phyloP scores from a whole-genome alignment of 306 rosid genomes.

The Cicer bijugum region DNA sequence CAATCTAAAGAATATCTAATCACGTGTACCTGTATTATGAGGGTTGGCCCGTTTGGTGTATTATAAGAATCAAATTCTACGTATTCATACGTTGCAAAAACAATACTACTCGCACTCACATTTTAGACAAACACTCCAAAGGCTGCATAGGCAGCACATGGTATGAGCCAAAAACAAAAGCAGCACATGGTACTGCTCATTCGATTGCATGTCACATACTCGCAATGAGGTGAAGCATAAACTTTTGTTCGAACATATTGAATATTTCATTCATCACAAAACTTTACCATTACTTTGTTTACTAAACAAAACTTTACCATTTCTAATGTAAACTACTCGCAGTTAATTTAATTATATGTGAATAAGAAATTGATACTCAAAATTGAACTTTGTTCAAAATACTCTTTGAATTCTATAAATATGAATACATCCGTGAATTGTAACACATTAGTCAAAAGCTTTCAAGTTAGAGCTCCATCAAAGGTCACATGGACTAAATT shows the following conservation, averaged over 20 bases:
- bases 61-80: too few species aligned
- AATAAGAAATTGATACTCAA: too few species aligned
- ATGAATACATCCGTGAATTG: too few species aligned
- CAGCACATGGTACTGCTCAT: slow-evolving; percentile 6
- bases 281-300: too few species aligned
- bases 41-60: too few species aligned
- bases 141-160: neutral
- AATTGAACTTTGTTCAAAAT: too few species aligned
- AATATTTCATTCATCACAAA: slow-evolving; percentile 5
- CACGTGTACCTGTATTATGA: neutral
- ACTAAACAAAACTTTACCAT: neutral
- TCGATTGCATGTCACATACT: neutral
- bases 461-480: too few species aligned
- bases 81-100: too few species aligned
- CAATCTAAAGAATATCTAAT: slow-evolving; percentile 19
- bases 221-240: slow-evolving; percentile 27
- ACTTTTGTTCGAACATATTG: neutral
- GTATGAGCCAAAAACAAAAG: neutral
- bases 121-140: neutral
- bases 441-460: too few species aligned
- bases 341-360: slow-evolving; percentile 1
- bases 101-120: neutral
- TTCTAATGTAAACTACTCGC: slow-evolving; percentile 30
- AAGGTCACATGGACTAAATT: too few species aligned
- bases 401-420: too few species aligned